Conservation (phyloP, 345 rosid genomes). For the Arabidopsis thaliana region TAIR10.1 NC_003071.7:14438001-14438500, state of each 20-base stretch:
- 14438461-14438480: slow-evolving; percentile 99
- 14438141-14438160: neutral
- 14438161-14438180: slow-evolving; percentile 62
- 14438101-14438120: neutral
- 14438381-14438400: neutral
- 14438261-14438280: slow-evolving; percentile 96
- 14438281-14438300: slow-evolving; percentile 94
- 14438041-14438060: slow-evolving; percentile 93
- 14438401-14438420: slow-evolving; percentile 8
- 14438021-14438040: slow-evolving; percentile 76
- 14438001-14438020: neutral
- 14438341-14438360: slow-evolving; percentile 99
- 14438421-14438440: slow-evolving; percentile 10
- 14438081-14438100: slow-evolving; percentile 73
- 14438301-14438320: slow-evolving; percentile 72
- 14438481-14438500: slow-evolving; percentile 99
- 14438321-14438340: slow-evolving; percentile 95
- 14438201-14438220: slow-evolving; percentile 80
- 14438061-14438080: slow-evolving; percentile 77
- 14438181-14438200: slow-evolving; percentile 70
- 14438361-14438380: slow-evolving; percentile 51
- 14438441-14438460: slow-evolving; percentile 66
- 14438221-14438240: slow-evolving; percentile 83
- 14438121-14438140: neutral
- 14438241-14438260: slow-evolving; percentile 90